Evolutionary conservation across 495 filamentous ascomycete species (phyloP).

Genomic region (Penicillium pulvis): DNA sequence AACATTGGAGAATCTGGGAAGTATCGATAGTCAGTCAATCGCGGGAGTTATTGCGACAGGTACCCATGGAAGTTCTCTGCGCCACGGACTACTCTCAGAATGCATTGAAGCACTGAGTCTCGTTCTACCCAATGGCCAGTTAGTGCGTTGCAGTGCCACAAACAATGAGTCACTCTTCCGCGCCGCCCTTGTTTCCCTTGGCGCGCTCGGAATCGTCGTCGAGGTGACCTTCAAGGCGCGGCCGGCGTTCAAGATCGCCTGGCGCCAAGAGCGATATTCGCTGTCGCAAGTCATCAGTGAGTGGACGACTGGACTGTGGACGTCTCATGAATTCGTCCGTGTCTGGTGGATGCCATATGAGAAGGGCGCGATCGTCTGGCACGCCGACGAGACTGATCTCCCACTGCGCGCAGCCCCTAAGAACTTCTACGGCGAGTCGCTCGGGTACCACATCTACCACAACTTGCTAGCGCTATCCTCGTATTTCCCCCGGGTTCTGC

Average conservation of each 20-base stretch:
- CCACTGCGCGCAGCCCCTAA: conserved; percentile 47
- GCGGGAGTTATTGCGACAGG: conserved; percentile 91
- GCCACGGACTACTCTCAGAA: conserved; percentile 81
- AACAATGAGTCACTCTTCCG: conserved; percentile 80
- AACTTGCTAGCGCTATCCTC: conserved; percentile 77
- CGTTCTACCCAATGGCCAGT: conserved; percentile 79
- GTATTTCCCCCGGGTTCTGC: conserved; percentile 77
- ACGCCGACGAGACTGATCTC: conserved; percentile 71
- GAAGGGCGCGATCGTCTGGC: conserved; percentile 83
- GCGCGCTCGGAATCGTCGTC: conserved; percentile 86
- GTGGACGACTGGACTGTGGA: conserved; percentile 83
- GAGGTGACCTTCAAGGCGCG: conserved; percentile 84
- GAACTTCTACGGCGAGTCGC: conserved; percentile 75
- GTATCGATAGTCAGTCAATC: conserved; percentile 92
- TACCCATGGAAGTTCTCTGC: conserved; percentile 86
- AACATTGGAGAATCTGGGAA: conserved; percentile 85
- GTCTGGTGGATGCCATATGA: conserved; percentile 98
- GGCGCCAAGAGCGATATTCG: conserved; percentile 76
- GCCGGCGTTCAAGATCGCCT: conserved; percentile 75
- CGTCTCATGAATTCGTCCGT: conserved; percentile 79
- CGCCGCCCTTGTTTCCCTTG: conserved; percentile 83
- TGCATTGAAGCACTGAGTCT: conserved; percentile 71
- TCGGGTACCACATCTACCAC: conserved; percentile 90
- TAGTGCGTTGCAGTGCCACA: conserved; percentile 68
- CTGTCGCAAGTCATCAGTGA: conserved; percentile 64